phyloP scores from a whole-genome alignment of 768 basidiomycete genomes.

The Suillus ampliporus region DNA sequence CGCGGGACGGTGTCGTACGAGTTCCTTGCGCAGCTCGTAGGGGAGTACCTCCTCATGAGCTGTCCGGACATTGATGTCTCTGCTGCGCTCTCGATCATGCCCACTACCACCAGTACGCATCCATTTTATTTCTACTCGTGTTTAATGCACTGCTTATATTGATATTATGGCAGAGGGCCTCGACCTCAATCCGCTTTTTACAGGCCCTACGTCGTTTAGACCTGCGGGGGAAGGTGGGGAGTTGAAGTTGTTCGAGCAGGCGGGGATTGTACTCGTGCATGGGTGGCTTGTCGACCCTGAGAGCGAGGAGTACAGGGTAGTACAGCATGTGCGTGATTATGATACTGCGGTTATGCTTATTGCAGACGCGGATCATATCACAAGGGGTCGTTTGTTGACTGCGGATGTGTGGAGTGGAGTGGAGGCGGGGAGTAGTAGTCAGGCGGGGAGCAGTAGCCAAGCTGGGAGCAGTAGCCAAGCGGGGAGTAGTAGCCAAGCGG shows the following conservation, averaged over 20 bases:
- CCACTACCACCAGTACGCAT: conserved; percentile 73
- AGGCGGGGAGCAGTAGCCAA: conserved; percentile 7
- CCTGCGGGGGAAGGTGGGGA: conserved; percentile 73
- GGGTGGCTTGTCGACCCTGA: conserved; percentile 68
- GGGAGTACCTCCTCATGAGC: conserved; percentile 73
- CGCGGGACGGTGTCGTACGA: conserved; percentile 83
- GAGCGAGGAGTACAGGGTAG: conserved; percentile 59
- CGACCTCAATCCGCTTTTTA: conserved; percentile 88
- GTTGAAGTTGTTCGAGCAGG: conserved; percentile 84
- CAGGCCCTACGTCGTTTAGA: conserved; percentile 67
- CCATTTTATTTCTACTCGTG: neutral
- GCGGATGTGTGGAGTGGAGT: conserved; percentile 35
- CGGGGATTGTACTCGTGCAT: conserved; percentile 81
- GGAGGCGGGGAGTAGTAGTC: conserved; percentile 4
- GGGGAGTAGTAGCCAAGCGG: conserved; percentile 13
- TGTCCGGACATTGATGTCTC: conserved; percentile 51
- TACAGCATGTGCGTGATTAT: conserved; percentile 66
- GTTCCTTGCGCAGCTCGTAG: conserved; percentile 82
- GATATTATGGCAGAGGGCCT: conserved; percentile 68
- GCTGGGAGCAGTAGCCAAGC: conserved; percentile 12
- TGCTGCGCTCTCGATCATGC: conserved; percentile 43
- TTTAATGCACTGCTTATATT: neutral
- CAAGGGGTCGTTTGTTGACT: conserved; percentile 63
- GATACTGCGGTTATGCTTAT: conserved; percentile 76
- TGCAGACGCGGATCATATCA: conserved; percentile 80